Percentiles rank a stretch among this genome's conserved stretches.
These are phyloP conservation scores for Colletotrichum tanaceti DNA, from an alignment of 2,329 filamentous ascomycete genomes.

Conservation along the genomic window DNA sequence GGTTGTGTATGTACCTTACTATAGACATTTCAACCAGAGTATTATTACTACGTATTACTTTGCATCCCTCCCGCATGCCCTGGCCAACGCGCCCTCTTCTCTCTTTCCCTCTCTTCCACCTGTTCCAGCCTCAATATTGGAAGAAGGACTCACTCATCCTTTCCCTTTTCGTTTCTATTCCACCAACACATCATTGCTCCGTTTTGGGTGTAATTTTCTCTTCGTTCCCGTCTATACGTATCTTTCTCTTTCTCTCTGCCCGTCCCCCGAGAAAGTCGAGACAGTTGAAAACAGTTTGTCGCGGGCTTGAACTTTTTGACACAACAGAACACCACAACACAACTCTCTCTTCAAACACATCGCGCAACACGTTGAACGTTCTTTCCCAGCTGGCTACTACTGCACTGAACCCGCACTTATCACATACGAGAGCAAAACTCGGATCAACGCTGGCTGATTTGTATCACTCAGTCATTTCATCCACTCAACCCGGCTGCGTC, in stretches of 20 bases:
- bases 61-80: conserved; percentile 30
- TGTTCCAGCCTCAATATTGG: conserved; percentile 25
- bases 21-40: conserved; percentile 7
- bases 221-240: conserved; percentile 20
- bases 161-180: conserved; percentile 15
- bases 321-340: conserved; percentile 2
- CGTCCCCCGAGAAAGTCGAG: conserved; percentile 13
- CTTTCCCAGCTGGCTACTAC: conserved; percentile 31
- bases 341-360: neutral
- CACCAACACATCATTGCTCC: conserved; percentile 15
- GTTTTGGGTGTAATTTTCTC: conserved; percentile 34
- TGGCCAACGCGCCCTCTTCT: conserved; percentile 2
- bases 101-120: conserved; percentile 22
- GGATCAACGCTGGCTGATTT: conserved; percentile 14
- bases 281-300: conserved; percentile 24
- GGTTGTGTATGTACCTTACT: too few relatives aligned
- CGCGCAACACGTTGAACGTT: conserved; percentile 39
- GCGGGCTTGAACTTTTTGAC: conserved; percentile 34
- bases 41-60: conserved; percentile 32
- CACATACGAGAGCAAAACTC: conserved; percentile 23
- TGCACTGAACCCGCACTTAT: conserved; percentile 21
- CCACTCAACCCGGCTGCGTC: conserved; percentile 22
- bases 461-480: conserved; percentile 37
- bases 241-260: neutral
- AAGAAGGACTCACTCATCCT: conserved; percentile 18